Percentiles rank a stretch among this genome's conserved stretches.
These are phyloP conservation scores for Euptelea pleiosperma DNA, from an alignment of 164 flowering plant species.

Conservation along the genomic window DNA sequence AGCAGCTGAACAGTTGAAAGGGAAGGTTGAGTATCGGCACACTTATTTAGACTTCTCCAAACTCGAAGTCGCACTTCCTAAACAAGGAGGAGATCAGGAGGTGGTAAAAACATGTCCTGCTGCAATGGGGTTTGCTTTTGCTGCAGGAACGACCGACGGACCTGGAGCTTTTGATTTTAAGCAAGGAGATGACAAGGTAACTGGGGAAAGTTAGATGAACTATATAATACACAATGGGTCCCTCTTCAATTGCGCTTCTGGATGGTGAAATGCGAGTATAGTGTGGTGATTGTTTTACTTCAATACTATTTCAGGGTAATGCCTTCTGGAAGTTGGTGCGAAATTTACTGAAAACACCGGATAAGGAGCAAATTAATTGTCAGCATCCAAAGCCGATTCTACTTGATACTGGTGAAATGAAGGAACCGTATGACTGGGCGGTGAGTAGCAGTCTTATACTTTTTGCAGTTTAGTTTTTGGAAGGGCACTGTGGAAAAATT, in stretches of 20 bases:
- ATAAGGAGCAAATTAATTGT: conserved; percentile 68
- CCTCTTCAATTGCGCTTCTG: not conserved
- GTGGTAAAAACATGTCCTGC: conserved; percentile 91
- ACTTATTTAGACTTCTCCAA: conserved; percentile 76
- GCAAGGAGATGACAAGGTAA: conserved; percentile 91
- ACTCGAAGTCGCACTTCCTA: conserved; percentile 65
- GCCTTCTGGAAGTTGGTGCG: conserved; percentile 90
- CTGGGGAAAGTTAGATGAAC: not conserved
- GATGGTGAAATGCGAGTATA: conserved; percentile 1
- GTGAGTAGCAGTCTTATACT: conserved; percentile 67
- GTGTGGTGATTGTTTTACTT: not conserved
- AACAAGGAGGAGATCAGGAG: conserved; percentile 53
- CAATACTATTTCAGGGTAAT: conserved; percentile 65
- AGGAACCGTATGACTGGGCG: conserved; percentile 93
- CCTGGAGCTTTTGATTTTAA: conserved; percentile 98
- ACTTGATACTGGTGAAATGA: conserved; percentile 99
- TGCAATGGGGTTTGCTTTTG: conserved; percentile 97
- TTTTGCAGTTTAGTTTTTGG: no score
- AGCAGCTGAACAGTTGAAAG: conserved; percentile 76
- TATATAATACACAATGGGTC: not conserved
- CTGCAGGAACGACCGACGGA: conserved; percentile 99
- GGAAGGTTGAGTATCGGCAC: conserved; percentile 82
- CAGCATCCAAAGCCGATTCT: conserved; percentile 92
- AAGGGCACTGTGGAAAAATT: no score
- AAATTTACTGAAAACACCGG: conserved; percentile 65